phyloP scores from a whole-genome alignment of 75 land plant species.

The Isoetes taiwanensis region DNA sequence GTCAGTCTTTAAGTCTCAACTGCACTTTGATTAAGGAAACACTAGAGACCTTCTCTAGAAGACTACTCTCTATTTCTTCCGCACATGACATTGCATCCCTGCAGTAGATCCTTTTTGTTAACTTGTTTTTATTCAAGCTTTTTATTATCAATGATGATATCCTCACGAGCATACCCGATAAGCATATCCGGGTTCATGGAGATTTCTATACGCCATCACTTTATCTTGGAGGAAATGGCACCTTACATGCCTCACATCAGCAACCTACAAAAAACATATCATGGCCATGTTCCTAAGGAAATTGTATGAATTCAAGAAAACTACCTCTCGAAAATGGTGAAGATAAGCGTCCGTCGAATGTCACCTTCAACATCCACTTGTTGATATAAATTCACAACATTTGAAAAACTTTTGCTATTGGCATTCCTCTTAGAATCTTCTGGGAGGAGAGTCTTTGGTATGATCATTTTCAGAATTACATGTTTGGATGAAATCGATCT shows the following conservation, averaged over 20 bases:
- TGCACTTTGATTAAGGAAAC: slow-evolving; percentile 16
- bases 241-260: slow-evolving; percentile 9
- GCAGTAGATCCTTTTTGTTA: neutral
- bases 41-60: slow-evolving; percentile 8
- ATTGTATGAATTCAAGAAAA: too few relatives aligned
- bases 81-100: slow-evolving; percentile 26
- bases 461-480: too few relatives aligned
- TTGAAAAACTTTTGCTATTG: too few relatives aligned
- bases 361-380: too few relatives aligned
- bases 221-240: slow-evolving; percentile 22
- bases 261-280: too few relatives aligned
- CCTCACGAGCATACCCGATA: slow-evolving; percentile 9
- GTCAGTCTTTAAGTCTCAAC: slow-evolving; percentile 7
- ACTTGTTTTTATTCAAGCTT: neutral
- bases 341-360: too few relatives aligned
- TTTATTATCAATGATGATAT: neutral
- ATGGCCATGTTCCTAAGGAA: too few relatives aligned
- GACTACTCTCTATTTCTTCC: slow-evolving; percentile 4
- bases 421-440: too few relatives aligned
- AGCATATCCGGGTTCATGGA: slow-evolving; percentile 17
- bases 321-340: too few relatives aligned
- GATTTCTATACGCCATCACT: slow-evolving; percentile 19
- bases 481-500: too few relatives aligned
- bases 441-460: too few relatives aligned
- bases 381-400: too few relatives aligned